A percentile compares a stretch with the other conserved stretches of the same genome.
Conservation (phyloP, 2,329 filamentous ascomycete species). For the Verticillium tricorpus region DNA sequence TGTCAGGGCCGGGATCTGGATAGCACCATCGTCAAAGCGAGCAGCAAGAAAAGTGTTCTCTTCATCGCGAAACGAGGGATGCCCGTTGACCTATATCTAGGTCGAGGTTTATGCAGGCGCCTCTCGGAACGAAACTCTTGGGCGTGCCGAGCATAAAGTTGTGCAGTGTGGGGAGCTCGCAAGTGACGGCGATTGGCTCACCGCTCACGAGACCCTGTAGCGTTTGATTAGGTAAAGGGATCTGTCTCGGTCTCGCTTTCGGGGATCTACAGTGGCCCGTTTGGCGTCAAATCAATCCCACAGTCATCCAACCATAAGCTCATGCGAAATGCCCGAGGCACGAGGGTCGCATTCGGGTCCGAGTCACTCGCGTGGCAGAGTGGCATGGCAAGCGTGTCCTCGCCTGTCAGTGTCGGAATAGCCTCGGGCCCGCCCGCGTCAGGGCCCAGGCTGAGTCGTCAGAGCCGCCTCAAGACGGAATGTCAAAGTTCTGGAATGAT, state of each 20-base stretch:
- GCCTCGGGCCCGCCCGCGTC: no score
- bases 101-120: neutral
- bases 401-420: no score
- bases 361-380: neutral
- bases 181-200: neutral
- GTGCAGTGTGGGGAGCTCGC: neutral
- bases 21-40: neutral
- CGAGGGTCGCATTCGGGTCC: neutral
- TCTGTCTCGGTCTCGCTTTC: neutral
- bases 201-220: neutral
- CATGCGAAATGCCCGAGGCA: neutral
- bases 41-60: neutral
- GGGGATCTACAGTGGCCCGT: neutral
- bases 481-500: no score
- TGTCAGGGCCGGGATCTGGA: neutral
- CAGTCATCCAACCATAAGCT: neutral
- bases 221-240: neutral
- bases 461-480: no score
- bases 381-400: no score
- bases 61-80: neutral
- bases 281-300: neutral
- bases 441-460: no score
- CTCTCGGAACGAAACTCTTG: neutral
- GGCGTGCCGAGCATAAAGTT: neutral
- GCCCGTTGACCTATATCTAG: neutral